Conservation (phyloP, 139 green algal species). For the Tetradesmus obliquus region DNA sequence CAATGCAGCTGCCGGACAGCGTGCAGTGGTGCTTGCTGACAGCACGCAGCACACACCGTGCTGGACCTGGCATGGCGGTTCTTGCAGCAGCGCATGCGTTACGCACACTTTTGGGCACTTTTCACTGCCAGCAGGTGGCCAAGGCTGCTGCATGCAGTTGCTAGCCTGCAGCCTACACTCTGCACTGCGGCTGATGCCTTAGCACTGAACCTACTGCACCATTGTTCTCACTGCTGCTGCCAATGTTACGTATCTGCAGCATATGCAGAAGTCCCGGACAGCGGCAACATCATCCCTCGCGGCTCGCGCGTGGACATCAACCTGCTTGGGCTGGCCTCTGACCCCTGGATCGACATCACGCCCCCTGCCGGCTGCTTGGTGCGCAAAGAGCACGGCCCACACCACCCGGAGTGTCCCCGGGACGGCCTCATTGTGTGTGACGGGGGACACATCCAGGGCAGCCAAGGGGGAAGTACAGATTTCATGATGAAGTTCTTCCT, state of each 20-base stretch:
- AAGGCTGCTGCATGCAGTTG: too few relatives aligned
- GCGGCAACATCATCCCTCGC: constrained; percentile 24
- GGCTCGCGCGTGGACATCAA: constrained; percentile 44
- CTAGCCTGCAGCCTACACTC: too few relatives aligned
- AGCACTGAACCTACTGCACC: neutral
- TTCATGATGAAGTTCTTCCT: constrained; percentile 46
- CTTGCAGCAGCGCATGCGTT: too few relatives aligned
- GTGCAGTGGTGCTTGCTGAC: too few relatives aligned
- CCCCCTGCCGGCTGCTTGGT: constrained; percentile 20
- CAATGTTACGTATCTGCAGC: neutral
- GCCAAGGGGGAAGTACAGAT: constrained; percentile 35
- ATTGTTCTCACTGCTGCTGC: neutral
- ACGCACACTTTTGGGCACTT: too few relatives aligned
- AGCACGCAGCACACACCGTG: too few relatives aligned
- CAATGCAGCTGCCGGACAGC: too few relatives aligned
- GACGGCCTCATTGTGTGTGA: constrained; percentile 46
- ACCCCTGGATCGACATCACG: constrained; percentile 44
- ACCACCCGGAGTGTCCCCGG: constrained; percentile 3
- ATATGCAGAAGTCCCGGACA: constrained; percentile 24
- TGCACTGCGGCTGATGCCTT: neutral
- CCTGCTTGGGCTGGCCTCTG: constrained; percentile 29
- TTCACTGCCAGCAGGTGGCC: too few relatives aligned
- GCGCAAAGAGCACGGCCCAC: constrained; percentile 2
- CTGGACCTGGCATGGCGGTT: too few relatives aligned
- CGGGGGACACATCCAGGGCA: neutral